These are phyloP conservation scores for Vitis hybrid DNA, from an alignment of 177 flowering plant genomes.

Conservation along the genomic window DNA sequence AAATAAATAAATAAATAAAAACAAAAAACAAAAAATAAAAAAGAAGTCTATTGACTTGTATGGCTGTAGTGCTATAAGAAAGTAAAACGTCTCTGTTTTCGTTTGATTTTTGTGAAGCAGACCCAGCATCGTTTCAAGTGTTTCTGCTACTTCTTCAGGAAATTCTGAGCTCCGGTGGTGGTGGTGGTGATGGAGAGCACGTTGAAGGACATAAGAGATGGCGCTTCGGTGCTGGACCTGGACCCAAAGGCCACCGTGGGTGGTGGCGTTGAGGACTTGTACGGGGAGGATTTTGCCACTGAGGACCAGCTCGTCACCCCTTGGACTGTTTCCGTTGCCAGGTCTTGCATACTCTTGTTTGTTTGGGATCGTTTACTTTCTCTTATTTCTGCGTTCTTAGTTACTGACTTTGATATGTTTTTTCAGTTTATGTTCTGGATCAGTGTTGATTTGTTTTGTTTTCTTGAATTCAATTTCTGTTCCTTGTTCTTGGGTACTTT, in stretches of 20 bases:
- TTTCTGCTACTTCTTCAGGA: no score
- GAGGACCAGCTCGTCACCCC: conserved; percentile 83
- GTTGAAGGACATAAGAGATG: conserved; percentile 37
- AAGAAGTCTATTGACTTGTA: no score
- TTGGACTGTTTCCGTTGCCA: conserved; percentile 76
- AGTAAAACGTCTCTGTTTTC: no score
- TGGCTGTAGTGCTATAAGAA: no score
- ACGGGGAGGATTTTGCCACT: conserved; percentile 82
- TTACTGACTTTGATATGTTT: background rate
- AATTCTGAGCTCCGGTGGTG: no score
- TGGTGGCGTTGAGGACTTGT: conserved; percentile 79
- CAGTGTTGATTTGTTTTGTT: background rate
- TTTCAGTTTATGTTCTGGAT: background rate
- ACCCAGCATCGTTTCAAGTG: no score
- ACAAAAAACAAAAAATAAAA: no score
- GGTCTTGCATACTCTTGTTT: conserved; percentile 33
- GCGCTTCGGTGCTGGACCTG: conserved; percentile 39
- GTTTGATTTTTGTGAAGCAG: no score
- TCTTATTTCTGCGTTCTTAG: background rate
- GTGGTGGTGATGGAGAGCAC: conserved; percentile 48
- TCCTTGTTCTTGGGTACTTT: no score
- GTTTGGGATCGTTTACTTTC: background rate
- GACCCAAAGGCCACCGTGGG: conserved; percentile 52
- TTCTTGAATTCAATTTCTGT: no score
- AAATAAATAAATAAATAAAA: no score